phyloP scores from a whole-genome alignment of 2,329 filamentous ascomycete genomes.

The Neofusicoccum parvum region DNA sequence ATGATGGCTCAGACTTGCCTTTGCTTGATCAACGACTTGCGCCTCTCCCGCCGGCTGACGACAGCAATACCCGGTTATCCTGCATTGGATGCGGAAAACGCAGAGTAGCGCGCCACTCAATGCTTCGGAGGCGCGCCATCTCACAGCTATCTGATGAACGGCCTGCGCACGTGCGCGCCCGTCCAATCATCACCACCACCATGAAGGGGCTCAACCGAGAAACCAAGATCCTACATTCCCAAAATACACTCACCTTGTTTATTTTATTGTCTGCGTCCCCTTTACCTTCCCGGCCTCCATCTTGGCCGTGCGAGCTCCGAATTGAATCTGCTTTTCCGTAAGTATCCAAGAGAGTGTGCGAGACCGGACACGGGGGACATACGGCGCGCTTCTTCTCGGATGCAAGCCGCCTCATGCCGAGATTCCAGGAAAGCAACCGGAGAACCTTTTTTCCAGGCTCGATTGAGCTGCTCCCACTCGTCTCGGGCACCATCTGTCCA shows the following conservation, averaged over 20 bases:
- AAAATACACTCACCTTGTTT: constrained; percentile 29
- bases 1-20: constrained; percentile 24
- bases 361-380: constrained; percentile 39
- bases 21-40: constrained; percentile 22
- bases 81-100: constrained; percentile 11
- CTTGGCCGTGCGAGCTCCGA: constrained; percentile 47
- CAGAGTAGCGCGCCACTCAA: background rate
- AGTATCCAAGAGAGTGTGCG: background rate
- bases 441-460: constrained; percentile 83
- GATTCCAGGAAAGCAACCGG: constrained; percentile 71
- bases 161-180: background rate
- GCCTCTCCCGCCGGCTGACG: constrained; percentile 18
- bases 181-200: constrained; percentile 21
- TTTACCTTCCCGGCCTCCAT: constrained; percentile 54
- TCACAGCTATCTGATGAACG: constrained; percentile 20
- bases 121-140: background rate
- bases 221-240: background rate
- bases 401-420: constrained; percentile 73
- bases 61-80: constrained; percentile 16
- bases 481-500: constrained; percentile 44
- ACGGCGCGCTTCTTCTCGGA: constrained; percentile 92
- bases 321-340: constrained; percentile 42
- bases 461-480: constrained; percentile 22
- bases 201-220: constrained; percentile 7
- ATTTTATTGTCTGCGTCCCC: constrained; percentile 48